Evolutionary conservation across 2,329 filamentous ascomycete species (phyloP), one percentile per base, ranked within the genome.

Genomic region (Phaeosphaeriaceae sp.): DNA sequence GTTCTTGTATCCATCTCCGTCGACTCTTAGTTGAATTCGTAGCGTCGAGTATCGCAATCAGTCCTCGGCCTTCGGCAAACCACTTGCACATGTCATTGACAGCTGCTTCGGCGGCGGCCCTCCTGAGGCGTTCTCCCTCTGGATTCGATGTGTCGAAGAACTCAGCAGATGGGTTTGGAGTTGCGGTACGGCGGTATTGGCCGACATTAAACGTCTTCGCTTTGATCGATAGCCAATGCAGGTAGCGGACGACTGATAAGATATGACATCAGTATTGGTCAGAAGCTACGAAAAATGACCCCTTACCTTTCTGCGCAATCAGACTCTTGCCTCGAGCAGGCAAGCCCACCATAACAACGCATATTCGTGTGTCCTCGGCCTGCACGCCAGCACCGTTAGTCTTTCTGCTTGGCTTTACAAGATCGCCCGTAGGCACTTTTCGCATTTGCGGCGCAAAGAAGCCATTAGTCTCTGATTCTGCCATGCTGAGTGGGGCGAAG

Each of bases 121-220:
- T 87, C 43, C 94, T 88, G 76, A 92, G 87, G 45, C 89, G 87
- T 77, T 99, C 94, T 57, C 94, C 94, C 72, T 97, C 92, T 34
- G 84, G 78, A 73, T 99, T 99, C 68, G 85, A 84, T 43, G 84
- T 92, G 72, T 97, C 93, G 78, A 99, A 99, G 79, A 99, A 99
- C 67, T 92, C 90, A 61, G 94, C 94, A 2, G 87, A 87, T 13
- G 94, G 94, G 62, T 95, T 92, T 15, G 94, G 92, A 5, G 91
- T 95, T 61, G 89, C 88, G 66, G 88, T 86, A 60, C 94, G 91
- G 61, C 94, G 90, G 74, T 99, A 99, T 70, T 88, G 92, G 72
- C 94, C 94, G 59, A 99, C 94, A 63, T 99, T 99, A 85, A 99
- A 99, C 58, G 92, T 93, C 73, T 92, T 88, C 50, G 94, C 89